These are phyloP conservation scores for Lupinus albus DNA, from an alignment of 306 rosid genomes.

Conservation along the genomic window DNA sequence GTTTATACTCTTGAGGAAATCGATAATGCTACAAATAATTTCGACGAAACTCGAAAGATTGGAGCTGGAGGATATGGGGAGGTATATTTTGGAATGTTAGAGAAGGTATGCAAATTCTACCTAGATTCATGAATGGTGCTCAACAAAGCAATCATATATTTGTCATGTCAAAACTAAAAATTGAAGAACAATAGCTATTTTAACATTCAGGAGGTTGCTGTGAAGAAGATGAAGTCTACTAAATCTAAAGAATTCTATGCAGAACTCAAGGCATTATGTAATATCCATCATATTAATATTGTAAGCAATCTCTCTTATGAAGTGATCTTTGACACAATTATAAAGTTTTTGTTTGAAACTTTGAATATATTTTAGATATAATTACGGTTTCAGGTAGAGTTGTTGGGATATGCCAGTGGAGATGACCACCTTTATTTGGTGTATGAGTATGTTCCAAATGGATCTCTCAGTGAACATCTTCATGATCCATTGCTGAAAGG, in stretches of 20 bases:
- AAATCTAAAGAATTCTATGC: conserved; percentile 83
- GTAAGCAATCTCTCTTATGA: conserved; percentile 46
- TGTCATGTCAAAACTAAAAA: conserved; percentile 13
- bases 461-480: conserved; percentile 76
- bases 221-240: conserved; percentile 80
- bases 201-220: conserved; percentile 74
- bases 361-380: conserved; percentile 19
- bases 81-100: conserved; percentile 72
- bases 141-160: neutral
- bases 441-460: conserved; percentile 76
- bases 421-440: conserved; percentile 82
- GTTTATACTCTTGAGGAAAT: conserved; percentile 63
- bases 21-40: conserved; percentile 66
- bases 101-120: conserved; percentile 54
- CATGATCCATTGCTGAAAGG: conserved; percentile 83
- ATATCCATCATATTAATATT: conserved; percentile 67
- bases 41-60: conserved; percentile 61
- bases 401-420: conserved; percentile 84
- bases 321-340: neutral
- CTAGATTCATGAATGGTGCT: conserved; percentile 24
- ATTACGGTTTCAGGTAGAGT: conserved; percentile 66
- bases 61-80: conserved; percentile 86
- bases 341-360: neutral
- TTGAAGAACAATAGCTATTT: conserved; percentile 33
- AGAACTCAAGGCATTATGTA: conserved; percentile 77